Evolutionary conservation across 2,329 filamentous ascomycete genomes (phyloP).

Genomic region (Ceratocystis papillata): DNA sequence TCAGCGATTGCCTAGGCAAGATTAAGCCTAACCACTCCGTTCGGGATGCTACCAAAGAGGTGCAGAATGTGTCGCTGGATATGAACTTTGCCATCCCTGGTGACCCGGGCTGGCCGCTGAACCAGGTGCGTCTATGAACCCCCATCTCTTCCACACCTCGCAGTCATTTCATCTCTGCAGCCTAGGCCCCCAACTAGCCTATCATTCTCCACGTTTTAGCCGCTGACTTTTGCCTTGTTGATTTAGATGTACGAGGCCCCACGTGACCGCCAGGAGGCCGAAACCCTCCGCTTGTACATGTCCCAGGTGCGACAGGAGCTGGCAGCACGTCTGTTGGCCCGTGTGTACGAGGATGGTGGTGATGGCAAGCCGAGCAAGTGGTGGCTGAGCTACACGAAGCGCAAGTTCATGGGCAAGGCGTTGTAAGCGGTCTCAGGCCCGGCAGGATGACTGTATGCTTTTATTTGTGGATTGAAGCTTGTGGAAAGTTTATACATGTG

Average conservation of each 20-base stretch:
- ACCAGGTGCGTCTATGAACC: conserved; percentile 51
- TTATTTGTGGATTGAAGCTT: conserved; percentile 8
- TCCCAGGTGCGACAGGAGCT: conserved; percentile 89
- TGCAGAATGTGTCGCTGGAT: conserved; percentile 84
- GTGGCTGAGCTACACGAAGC: conserved; percentile 98
- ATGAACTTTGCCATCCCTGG: conserved; percentile 88
- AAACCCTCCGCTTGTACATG: conserved; percentile 79
- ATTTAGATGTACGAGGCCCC: conserved; percentile 76
- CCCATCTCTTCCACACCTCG: background rate
- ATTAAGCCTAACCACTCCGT: conserved; percentile 63
- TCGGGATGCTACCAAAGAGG: conserved; percentile 55
- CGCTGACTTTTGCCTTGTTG: background rate
- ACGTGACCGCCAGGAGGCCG: conserved; percentile 74
- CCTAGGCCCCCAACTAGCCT: background rate
- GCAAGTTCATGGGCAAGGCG: conserved; percentile 98
- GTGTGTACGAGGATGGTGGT: conserved; percentile 70
- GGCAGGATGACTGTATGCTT: background rate
- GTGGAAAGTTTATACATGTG: background rate
- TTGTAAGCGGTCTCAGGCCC: conserved; percentile 40
- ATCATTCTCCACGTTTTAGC: too few species aligned
- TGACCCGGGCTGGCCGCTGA: conserved; percentile 83
- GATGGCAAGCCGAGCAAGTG: conserved; percentile 68
- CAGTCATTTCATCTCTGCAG: background rate
- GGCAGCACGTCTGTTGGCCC: conserved; percentile 66
- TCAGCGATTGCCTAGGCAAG: conserved; percentile 81